Conservation (phyloP, 371 early-diverging fungal genomes). For the Circinella umbellata region DNA sequence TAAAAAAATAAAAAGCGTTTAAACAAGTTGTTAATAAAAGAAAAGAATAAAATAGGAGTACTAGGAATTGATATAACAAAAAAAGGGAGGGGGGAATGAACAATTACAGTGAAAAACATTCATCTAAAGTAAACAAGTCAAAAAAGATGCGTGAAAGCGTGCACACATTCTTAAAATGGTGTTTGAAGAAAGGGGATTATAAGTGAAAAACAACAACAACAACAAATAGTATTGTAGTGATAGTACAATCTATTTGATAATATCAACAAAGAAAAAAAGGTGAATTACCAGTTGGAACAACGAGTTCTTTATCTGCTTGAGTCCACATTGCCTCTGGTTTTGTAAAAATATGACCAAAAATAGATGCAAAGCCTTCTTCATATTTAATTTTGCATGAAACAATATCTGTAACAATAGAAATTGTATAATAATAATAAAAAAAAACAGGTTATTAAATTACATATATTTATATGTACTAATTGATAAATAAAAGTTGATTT, state of each 20-base stretch:
- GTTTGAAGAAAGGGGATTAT: too few species aligned
- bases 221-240: too few species aligned
- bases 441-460: not conserved
- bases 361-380: constrained; percentile 48
- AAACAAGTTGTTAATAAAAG: not conserved
- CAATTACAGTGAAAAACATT: not conserved
- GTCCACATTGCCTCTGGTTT: constrained; percentile 53
- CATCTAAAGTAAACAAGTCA: too few species aligned
- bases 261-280: too few species aligned
- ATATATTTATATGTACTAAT: too few species aligned
- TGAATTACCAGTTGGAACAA: constrained; percentile 44
- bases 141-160: too few species aligned
- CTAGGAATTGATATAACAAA: not conserved
- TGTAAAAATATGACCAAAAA: constrained; percentile 35
- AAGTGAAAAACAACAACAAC: too few species aligned
- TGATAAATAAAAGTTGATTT: too few species aligned
- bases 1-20: not conserved
- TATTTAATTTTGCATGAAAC: constrained; percentile 52
- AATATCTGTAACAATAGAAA: constrained; percentile 23
- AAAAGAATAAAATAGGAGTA: not conserved
- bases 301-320: constrained; percentile 32
- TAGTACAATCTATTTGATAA: too few species aligned
- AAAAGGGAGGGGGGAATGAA: not conserved
- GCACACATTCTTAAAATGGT: too few species aligned
- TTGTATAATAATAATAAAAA: not conserved